Percentiles rank a stretch among this genome's conserved stretches.
Conservation (phyloP, 2,329 filamentous ascomycete species). For the Aureobasidium sp. region DNA sequence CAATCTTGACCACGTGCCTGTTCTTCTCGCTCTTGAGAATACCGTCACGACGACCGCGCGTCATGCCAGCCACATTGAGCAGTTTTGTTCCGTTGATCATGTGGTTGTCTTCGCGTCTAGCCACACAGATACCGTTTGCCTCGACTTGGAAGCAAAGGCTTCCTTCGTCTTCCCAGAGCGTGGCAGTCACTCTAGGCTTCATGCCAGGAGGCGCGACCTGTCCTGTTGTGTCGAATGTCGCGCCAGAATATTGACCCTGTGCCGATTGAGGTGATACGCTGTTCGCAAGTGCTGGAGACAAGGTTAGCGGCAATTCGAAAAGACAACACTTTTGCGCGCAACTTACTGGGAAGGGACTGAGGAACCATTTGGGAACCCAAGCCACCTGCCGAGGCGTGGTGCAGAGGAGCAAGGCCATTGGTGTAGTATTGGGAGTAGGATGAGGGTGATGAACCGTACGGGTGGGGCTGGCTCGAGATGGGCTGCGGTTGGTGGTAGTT, state of each 20-base stretch:
- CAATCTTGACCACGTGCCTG: conserved; percentile 95
- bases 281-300: conserved; percentile 9
- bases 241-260: conserved; percentile 25
- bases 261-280: conserved; percentile 17
- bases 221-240: conserved; percentile 66
- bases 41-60: conserved; percentile 83
- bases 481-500: conserved; percentile 58
- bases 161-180: conserved; percentile 95
- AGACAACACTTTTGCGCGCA: conserved; percentile 13
- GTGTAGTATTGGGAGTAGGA: conserved; percentile 69
- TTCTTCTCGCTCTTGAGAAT: conserved; percentile 97
- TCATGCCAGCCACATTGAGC: conserved; percentile 96
- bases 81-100: conserved; percentile 99
- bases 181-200: conserved; percentile 94
- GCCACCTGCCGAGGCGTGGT: conserved; percentile 59
- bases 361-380: conserved; percentile 60
- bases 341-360: conserved; percentile 47
- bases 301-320: background rate
- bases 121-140: conserved; percentile 90
- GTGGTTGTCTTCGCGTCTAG: conserved; percentile 90
- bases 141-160: conserved; percentile 97
- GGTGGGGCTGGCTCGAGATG: conserved; percentile 26
- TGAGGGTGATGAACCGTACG: conserved; percentile 52
- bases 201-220: conserved; percentile 87
- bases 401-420: conserved; percentile 74